phyloP scores from a whole-genome alignment of 495 filamentous ascomycete genomes.

The Trichodelitschia bisporula region DNA sequence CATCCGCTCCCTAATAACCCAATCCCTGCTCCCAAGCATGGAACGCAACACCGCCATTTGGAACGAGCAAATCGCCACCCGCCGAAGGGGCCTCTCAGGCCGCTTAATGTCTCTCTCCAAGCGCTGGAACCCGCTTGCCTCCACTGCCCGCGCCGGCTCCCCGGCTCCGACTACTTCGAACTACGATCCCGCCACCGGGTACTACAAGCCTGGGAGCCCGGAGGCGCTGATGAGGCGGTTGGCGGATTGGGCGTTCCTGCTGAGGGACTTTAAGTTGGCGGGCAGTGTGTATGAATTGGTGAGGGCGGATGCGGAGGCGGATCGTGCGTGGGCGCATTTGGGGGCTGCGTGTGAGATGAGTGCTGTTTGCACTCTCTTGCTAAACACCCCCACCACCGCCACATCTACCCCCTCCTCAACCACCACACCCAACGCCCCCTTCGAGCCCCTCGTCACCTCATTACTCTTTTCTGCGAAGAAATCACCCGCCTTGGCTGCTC shows the following conservation, averaged over 20 bases:
- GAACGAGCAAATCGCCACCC: constrained; percentile 95
- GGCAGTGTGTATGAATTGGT: constrained; percentile 76
- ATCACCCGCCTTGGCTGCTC: no score
- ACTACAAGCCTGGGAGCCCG: constrained; percentile 58
- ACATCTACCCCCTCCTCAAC: no score
- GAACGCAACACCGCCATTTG: constrained; percentile 70
- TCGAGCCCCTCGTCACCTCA: no score
- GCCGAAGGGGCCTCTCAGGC: constrained; percentile 62
- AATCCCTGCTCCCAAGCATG: constrained; percentile 86
- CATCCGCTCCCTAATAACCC: constrained; percentile 75
- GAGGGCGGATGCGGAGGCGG: constrained; percentile 65
- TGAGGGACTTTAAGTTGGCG: constrained; percentile 85
- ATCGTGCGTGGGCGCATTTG: constrained; percentile 92
- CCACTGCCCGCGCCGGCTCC: constrained; percentile 21
- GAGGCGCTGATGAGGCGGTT: constrained; percentile 85
- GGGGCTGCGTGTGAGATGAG: constrained; percentile 86
- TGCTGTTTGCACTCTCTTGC: constrained; percentile 52
- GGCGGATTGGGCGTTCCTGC: constrained; percentile 87
- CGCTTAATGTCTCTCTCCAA: constrained; percentile 83
- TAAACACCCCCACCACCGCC: no score
- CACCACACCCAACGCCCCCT: no score
- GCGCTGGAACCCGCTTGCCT: constrained; percentile 58
- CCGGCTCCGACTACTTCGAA: constrained; percentile 29
- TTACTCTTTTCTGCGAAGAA: no score
- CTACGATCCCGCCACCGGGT: constrained; percentile 52